Evolutionary conservation across 352 stramenopile genomes (phyloP), one percentile per base, ranked within the genome.

Genomic region (Blastocystis sp.): DNA sequence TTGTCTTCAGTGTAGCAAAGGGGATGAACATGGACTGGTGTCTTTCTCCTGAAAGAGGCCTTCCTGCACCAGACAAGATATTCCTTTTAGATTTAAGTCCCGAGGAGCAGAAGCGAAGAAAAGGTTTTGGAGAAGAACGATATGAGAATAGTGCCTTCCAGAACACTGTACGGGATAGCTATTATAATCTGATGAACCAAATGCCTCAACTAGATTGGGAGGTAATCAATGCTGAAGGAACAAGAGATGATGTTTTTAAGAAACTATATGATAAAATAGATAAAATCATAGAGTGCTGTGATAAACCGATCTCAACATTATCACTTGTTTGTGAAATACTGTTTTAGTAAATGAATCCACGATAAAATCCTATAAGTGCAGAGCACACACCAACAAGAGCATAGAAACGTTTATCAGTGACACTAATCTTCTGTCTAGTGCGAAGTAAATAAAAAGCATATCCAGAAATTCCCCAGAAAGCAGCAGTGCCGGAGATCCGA

Each of bases 1-100:
- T 99, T 55, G 97, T 96, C 45, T 99, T 99, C 94, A 98, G 95
- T 0, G 95, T 95, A 29, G 94, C 97, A 87, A 99, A 99, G 91
- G 95, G 94, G 0, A 92, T 98, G 91, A 91, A 91, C 8, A 91
- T 99, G 34, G 94, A 98, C 61, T 99, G 97, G 97, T 99, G 97
- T 92, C 97, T 97, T 92, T 92, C 94, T 73, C 96, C 96, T 11
- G 97, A 99, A 91, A 92, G 96, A 9, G 97, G 97, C 9, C 92
- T 99, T 37, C 97, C 97, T 11, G 94, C 95, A 82, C 97, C 97
- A 9, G 97, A 99, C 91, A 93, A 93, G 3, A 95, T 99, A 37
- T 94, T 99, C 82, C 99, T 98, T 91, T 92, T 99, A 45, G 95
- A 98, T 91, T 92, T 99, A 18, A 92, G 94, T 20, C 93, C 97